A percentile compares a stretch with the other conserved stretches of the same genome.
Evolutionary conservation across 257 asterid genomes (phyloP).

Genomic region (Verbascum thapsus): DNA sequence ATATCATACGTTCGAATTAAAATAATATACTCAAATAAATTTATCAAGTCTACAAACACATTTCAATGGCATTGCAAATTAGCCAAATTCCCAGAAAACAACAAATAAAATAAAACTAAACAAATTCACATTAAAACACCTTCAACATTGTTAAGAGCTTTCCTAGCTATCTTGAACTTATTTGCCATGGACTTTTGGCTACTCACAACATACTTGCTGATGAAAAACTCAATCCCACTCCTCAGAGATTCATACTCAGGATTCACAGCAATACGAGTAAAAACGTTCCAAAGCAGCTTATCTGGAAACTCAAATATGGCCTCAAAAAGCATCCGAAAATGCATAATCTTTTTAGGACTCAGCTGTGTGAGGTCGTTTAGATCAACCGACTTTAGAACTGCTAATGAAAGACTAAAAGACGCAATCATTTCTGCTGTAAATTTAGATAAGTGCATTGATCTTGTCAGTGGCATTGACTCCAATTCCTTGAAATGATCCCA

Average conservation of each 20-base stretch:
- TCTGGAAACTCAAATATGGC: conserved; percentile 68
- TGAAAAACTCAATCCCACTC: conserved; percentile 69
- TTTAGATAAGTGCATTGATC: conserved; percentile 88
- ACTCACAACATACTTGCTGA: conserved; percentile 57
- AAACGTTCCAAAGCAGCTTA: conserved; percentile 72
- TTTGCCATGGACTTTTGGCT: conserved; percentile 37
- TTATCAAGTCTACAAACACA: too few relatives aligned
- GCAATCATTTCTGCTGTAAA: conserved; percentile 77
- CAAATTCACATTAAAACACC: conserved; percentile 57
- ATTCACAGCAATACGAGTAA: conserved; percentile 72
- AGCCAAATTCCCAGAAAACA: neutral
- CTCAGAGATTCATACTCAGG: conserved; percentile 76
- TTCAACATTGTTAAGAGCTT: conserved; percentile 71
- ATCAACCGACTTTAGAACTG: conserved; percentile 75
- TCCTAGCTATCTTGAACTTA: conserved; percentile 70
- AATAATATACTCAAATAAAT: too few relatives aligned
- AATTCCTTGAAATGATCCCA: conserved; percentile 97
- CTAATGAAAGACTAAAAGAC: conserved; percentile 73
- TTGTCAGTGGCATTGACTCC: conserved; percentile 70
- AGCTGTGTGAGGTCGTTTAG: conserved; percentile 49
- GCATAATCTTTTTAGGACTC: conserved; percentile 79
- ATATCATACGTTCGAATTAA: too few relatives aligned
- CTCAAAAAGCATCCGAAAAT: conserved; percentile 82
- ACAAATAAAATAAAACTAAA: neutral
- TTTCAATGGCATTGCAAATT: neutral